Evolutionary conservation across 106 monocot species (phyloP), one percentile per base, ranked within the genome.

Genomic region (Agapanthus africanus): DNA sequence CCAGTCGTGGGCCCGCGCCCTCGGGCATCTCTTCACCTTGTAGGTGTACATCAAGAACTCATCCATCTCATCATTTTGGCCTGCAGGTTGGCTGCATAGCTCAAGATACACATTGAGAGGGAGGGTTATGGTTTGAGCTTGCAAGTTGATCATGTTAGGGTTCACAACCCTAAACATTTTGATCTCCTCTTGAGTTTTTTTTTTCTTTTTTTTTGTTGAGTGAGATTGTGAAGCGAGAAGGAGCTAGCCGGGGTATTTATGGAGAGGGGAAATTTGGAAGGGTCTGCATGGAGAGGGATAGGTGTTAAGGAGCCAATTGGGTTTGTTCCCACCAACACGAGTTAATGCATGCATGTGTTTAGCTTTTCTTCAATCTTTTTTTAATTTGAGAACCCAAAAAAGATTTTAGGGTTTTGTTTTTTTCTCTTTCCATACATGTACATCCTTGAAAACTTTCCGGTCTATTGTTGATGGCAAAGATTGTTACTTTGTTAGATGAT

Each of bases 31-130:
- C 39, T 30, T 35, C 34, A 81, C 73, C 69, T 81, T 81, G 77
- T 73, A 81, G 1, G 14, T 57, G 73, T 81, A 81, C 77, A 81
- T 81, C 36, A 81, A 25, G 65, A 77, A 81, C 11, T 81, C 81
- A 35, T 65, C 65, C 5, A 13, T 30, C 38, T 37, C 37, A 22
- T 59, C 36, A 38, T 67, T 26, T 2, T 26, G 14, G 10, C 18
- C 6, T n/a, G n/a, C n/a, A 21, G 19, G 46, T 23, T 18, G 14
- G 36, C 32, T 4, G 31, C 27, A 46, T 16, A 67, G 28, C 0
- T 67, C 22, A 18, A 44, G 41, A 38, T 67, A 67, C 15, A 32
- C 16, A 11, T 15, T 42, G 46, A 67, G 42, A 11, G 67, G 67
- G 2, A 67, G 27, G 31, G 67, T 67, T 1, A 67, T 15, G 32